Conservation (phyloP, 1,284 basidiomycete genomes). For the Rhodofomes roseus region DNA sequence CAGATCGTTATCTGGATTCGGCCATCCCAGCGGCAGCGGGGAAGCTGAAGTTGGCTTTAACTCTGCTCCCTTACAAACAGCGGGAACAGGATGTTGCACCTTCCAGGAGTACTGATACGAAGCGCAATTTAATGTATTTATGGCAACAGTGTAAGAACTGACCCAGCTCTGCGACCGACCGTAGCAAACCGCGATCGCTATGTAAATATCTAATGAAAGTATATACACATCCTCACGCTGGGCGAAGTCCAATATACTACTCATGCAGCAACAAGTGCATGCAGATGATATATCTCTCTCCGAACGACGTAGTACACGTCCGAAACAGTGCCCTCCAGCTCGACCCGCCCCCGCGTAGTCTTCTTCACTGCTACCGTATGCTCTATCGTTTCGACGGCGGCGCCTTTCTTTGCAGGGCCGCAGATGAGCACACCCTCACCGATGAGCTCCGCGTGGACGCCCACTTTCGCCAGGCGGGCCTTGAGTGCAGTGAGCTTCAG, state of each 20-base stretch:
- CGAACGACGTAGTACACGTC: constrained; percentile 85
- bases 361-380: constrained; percentile 88
- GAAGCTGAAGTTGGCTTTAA: too few relatives aligned
- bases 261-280: constrained; percentile 75
- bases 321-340: constrained; percentile 87
- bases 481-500: constrained; percentile 88
- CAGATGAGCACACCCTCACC: constrained; percentile 96
- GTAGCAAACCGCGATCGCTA: too few relatives aligned
- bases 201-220: too few relatives aligned
- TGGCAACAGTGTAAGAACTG: too few relatives aligned
- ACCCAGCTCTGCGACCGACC: too few relatives aligned
- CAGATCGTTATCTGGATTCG: constrained; percentile 3
- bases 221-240: too few relatives aligned
- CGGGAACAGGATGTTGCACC: too few relatives aligned
- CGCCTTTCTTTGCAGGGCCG: constrained; percentile 53
- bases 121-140: too few relatives aligned
- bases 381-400: constrained; percentile 47
- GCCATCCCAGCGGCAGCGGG: neutral
- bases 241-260: neutral
- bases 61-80: too few relatives aligned
- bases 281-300: constrained; percentile 83
- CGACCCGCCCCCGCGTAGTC: constrained; percentile 76
- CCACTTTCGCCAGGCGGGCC: constrained; percentile 64
- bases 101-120: too few relatives aligned
- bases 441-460: constrained; percentile 86